Conservation (phyloP, 2,329 filamentous ascomycete genomes). For the Penicillium crustosum region DNA sequence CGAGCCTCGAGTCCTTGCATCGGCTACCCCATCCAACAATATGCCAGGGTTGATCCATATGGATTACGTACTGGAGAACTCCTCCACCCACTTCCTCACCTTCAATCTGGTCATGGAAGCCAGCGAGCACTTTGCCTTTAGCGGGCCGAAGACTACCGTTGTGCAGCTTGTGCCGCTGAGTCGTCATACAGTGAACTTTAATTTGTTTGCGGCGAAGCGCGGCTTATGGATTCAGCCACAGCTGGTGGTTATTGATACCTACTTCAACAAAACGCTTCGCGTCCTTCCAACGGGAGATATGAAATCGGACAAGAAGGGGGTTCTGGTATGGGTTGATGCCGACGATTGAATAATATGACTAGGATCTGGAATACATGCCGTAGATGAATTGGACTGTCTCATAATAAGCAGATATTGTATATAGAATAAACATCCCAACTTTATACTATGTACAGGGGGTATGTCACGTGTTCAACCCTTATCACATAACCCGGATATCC, state of each 20-base stretch:
- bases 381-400: conserved; percentile 5
- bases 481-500: conserved; percentile 18
- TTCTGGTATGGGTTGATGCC: conserved; percentile 46
- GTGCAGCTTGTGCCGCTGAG: conserved; percentile 82
- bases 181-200: conserved; percentile 70
- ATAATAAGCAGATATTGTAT: neutral
- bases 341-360: conserved; percentile 29
- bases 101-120: conserved; percentile 93
- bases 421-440: neutral
- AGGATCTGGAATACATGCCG: neutral
- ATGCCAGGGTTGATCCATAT: conserved; percentile 47
- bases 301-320: conserved; percentile 55
- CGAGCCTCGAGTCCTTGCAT: conserved; percentile 78
- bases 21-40: conserved; percentile 39
- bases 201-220: conserved; percentile 64
- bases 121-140: conserved; percentile 89
- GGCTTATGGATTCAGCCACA: conserved; percentile 71
- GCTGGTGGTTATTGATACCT: conserved; percentile 79
- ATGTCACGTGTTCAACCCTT: conserved; percentile 26
- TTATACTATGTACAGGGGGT: neutral
- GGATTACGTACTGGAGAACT: conserved; percentile 81
- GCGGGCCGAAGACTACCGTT: conserved; percentile 77
- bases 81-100: conserved; percentile 89
- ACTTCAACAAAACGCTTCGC: conserved; percentile 86
- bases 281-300: conserved; percentile 75